Evolutionary conservation across 2,329 filamentous ascomycete species (phyloP).

Genomic region (Ambrosiella xylebori): DNA sequence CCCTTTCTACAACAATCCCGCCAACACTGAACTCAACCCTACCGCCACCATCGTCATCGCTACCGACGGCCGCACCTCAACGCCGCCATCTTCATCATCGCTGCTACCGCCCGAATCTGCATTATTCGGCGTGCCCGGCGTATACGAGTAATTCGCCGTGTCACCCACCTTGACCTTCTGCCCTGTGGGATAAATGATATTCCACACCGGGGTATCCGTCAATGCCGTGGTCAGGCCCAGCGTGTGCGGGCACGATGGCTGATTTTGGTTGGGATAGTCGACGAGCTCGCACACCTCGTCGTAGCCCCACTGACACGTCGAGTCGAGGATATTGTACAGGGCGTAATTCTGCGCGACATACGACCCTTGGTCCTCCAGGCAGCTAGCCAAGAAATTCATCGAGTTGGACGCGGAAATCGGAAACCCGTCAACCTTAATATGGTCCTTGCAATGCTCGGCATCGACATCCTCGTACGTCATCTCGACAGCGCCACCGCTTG

Average conservation of each 20-base stretch:
- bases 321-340: conserved; percentile 36
- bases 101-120: not conserved
- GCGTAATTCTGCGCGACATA: conserved; percentile 36
- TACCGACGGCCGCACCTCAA: not conserved
- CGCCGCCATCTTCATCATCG: not conserved
- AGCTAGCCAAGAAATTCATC: conserved; percentile 35
- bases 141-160: conserved; percentile 6
- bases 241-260: conserved; percentile 30
- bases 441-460: conserved; percentile 29
- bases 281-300: conserved; percentile 35
- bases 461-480: conserved; percentile 34
- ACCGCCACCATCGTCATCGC: not conserved
- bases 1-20: not conserved
- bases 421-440: conserved; percentile 35
- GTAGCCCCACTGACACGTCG: conserved; percentile 30
- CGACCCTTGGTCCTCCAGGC: conserved; percentile 27
- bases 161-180: conserved; percentile 16
- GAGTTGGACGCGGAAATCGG: conserved; percentile 38
- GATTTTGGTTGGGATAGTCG: conserved; percentile 29
- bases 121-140: not conserved
- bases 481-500: conserved; percentile 30
- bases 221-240: conserved; percentile 23
- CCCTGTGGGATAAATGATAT: conserved; percentile 35
- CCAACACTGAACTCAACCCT: not conserved
- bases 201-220: conserved; percentile 27